Percentiles rank a stretch among this genome's conserved stretches.
phyloP scores from a whole-genome alignment of 345 rosid genomes.

The Gynandropsis gynandra region DNA sequence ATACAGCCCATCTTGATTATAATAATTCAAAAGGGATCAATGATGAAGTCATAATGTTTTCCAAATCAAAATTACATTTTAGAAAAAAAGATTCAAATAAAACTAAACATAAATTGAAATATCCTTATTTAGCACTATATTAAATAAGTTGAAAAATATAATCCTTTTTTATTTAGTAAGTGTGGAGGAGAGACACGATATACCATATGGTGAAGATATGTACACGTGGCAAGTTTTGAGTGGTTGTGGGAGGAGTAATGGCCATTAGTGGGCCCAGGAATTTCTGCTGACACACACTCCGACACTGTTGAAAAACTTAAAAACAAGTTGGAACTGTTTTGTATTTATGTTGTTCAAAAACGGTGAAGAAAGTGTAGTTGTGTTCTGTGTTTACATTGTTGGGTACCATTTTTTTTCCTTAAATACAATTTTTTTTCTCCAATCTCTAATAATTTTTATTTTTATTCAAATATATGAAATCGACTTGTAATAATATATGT shows the following conservation, averaged over 20 bases:
- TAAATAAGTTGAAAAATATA: too few species aligned
- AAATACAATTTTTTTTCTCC: too few species aligned
- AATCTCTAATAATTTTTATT: too few species aligned
- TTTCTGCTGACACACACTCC: slow-evolving; percentile 28
- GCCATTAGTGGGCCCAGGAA: slow-evolving; percentile 27
- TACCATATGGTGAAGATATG: slow-evolving; percentile 9
- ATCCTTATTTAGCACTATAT: too few species aligned
- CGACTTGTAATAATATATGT: too few species aligned
- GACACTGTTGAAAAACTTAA: slow-evolving; percentile 19
- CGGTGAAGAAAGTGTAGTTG: too few species aligned
- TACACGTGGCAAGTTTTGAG: slow-evolving; percentile 18
- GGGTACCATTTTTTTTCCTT: background rate
- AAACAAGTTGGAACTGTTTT: slow-evolving; percentile 20
- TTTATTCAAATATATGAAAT: too few species aligned
- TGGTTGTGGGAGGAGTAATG: slow-evolving; percentile 13
- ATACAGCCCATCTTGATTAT: slow-evolving; percentile 35
- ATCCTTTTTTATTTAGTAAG: too few species aligned
- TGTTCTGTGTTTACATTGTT: too few species aligned
- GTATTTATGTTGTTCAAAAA: background rate
- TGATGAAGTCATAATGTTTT: slow-evolving; percentile 20
- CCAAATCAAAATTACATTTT: background rate
- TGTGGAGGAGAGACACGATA: too few species aligned
- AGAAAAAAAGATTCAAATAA: background rate
- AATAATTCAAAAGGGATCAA: slow-evolving; percentile 36
- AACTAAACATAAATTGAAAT: too few species aligned